Evolutionary conservation across 306 rosid genomes (phyloP), one percentile per base, ranked within the genome.

Genomic region (Cucumis cinereus): DNA sequence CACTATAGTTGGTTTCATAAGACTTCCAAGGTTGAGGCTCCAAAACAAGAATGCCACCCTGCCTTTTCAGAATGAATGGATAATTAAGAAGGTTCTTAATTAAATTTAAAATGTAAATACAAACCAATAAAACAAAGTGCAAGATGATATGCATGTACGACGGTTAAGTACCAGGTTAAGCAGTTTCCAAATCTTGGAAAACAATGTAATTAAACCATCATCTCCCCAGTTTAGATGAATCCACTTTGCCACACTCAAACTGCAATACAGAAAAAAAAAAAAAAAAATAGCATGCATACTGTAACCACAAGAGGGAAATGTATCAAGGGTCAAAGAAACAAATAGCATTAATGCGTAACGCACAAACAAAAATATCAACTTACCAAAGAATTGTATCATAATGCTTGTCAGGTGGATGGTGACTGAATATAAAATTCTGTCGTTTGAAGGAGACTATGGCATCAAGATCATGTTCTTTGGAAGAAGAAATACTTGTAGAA

Each of bases 21-120:
- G 99, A 94, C 83, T 88, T 94, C 99, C 99, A 94, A 77, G 97
- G 97, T 81, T 94, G 99, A 79, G 99, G 97, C 91, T 94, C 99
- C 86, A 94, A 76, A 64, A 94, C 89, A 86, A 94, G 24, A 78
- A 90, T 77, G 78, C 97, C 99, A 86, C 97, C 99, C 97, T 94
- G 84, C 66, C 38, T 61, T 62, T 45, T 24, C 58, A 62, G 36
- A 68, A 68, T n/a, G 55, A 20, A 74, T 36, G 28, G 36, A 75
- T 30, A 7, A 57, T 8, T 84, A 57, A 73, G 5, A 80, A 76
- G 77, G 78, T 79, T 71, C 24, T 35, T 15, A 13, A 14, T 66
- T 36, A 45, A 20, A 16, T 40, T 14, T 17, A 58, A 64, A 23
- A 56, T 10, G 12, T 72, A 41, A 13, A 68, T 11, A 20, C 33